Percentiles rank a stretch among this genome's conserved stretches.
Evolutionary conservation across 1,284 basidiomycete species (phyloP).

Genomic region (Ceraceosorus guamensis): DNA sequence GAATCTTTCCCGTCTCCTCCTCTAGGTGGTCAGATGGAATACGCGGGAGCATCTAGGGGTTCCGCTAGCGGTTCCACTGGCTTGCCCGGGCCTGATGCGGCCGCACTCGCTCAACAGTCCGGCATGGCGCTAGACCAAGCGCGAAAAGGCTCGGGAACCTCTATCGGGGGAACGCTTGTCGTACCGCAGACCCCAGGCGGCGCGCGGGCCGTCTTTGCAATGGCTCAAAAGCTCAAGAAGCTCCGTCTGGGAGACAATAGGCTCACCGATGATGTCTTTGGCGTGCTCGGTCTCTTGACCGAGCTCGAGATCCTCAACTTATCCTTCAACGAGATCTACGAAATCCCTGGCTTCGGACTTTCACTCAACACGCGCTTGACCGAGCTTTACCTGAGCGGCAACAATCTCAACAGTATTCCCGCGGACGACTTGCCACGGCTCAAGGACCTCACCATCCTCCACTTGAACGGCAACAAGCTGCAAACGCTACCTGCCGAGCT

Average conservation of each 20-base stretch:
- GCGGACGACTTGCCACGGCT: conserved; percentile 54
- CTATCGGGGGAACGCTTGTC: background rate
- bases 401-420: conserved; percentile 81
- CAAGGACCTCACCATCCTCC: conserved; percentile 54
- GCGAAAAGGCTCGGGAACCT: conserved; percentile 9
- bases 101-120: background rate
- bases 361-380: conserved; percentile 63
- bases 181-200: conserved; percentile 12
- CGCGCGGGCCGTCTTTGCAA: conserved; percentile 54
- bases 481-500: conserved; percentile 87
- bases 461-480: conserved; percentile 88
- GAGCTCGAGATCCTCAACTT: conserved; percentile 67
- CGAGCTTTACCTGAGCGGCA: conserved; percentile 87
- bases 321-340: conserved; percentile 91
- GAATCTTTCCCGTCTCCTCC: conserved; percentile 58
- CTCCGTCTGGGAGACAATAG: conserved; percentile 86
- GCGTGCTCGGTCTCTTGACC: conserved; percentile 62
- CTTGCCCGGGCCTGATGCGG: no score
- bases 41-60: no score
- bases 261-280: conserved; percentile 74
- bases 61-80: conserved; percentile 6
- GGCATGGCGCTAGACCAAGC: background rate
- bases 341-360: conserved; percentile 67
- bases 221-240: conserved; percentile 66
- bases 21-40: no score